Conservation (phyloP, 2,329 filamentous ascomycete species). For the Colletotrichum echinochloae region DNA sequence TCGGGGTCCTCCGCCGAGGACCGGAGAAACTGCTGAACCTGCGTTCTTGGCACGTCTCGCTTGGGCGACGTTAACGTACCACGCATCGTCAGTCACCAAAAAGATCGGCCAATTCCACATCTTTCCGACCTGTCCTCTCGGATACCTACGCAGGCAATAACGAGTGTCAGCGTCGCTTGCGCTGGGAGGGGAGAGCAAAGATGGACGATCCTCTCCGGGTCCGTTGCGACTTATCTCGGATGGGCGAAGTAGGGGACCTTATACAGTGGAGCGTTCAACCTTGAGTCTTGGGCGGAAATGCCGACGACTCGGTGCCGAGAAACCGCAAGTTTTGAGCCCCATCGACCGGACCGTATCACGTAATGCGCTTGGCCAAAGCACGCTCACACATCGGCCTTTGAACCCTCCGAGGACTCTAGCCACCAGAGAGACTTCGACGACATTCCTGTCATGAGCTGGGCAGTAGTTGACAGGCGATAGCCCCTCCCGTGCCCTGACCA, state of each 20-base stretch:
- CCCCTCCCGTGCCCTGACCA: background rate
- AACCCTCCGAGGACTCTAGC: background rate
- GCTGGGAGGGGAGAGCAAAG: background rate
- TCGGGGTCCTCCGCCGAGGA: conserved; percentile 12
- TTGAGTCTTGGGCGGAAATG: conserved; percentile 27
- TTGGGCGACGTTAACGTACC: conserved; percentile 13
- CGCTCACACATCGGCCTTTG: background rate
- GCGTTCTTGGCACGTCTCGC: conserved; percentile 22
- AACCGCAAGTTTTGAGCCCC: conserved; percentile 1
- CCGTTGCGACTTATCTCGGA: conserved; percentile 14
- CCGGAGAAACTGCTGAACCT: conserved; percentile 9
- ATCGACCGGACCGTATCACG: conserved; percentile 22
- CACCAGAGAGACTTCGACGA: background rate
- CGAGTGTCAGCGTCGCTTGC: conserved; percentile 9
- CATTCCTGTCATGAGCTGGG: background rate
- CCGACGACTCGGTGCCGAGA: conserved; percentile 21
- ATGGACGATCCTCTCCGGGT: background rate
- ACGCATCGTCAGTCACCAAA: conserved; percentile 25
- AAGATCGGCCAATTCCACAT: background rate
- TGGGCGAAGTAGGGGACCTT: conserved; percentile 25
- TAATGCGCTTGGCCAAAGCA: conserved; percentile 13
- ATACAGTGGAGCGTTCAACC: conserved; percentile 32
- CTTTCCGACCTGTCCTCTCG: background rate
- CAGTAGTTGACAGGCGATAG: background rate
- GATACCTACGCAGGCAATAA: conserved; percentile 11